Evolutionary conservation across 23 red algal genomes (phyloP), one percentile per base, ranked within the genome.

Genomic region (Agarophyton chilense): DNA sequence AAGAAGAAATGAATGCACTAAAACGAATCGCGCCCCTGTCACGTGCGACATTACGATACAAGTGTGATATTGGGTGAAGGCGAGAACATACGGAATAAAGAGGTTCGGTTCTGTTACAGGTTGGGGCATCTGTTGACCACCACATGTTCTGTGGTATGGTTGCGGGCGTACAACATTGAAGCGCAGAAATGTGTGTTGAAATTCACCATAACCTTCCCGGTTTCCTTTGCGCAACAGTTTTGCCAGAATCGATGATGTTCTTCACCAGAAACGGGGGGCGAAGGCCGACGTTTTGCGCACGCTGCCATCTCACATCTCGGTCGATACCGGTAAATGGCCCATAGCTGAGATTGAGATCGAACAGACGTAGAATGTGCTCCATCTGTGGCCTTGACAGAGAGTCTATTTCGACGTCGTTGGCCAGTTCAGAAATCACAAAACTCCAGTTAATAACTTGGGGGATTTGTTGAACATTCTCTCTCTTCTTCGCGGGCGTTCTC

Each of bases 251-350:
- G 33, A 91, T 14, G 39, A 89, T 66, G 17, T 51, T 22, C 49
- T 64, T 75, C 17, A 91, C 83, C 34, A 58, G 26, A 2, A 42
- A 31, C 40, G 93, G 93, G 47, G 93, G 93, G 2, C 77, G 2
- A 18, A 90, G 41, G 16, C 86, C 93, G 29, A 44, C 71, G 29
- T 65, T 49, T 56, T 90, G 35, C 1, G 83, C 93, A 4, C 85
- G 76, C 78, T 89, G 43, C 93, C 93, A 95, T 35, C 93, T 51
- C 25, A 65, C 14, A 10, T 85, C 39, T 13, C 93, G 82, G 40
- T 73, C 82, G 34, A 95, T 47, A 44, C 93, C 93, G 11, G 86
- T 70, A 52, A 87, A 95, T 21, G 93, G 93, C n/a, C 93, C 93
- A 35, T 95, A 90, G 6, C 51, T 38, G 11, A 78, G 32, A 62